Conservation (phyloP, 768 basidiomycete genomes). For the Porphyrellus cyaneotinctus region DNA sequence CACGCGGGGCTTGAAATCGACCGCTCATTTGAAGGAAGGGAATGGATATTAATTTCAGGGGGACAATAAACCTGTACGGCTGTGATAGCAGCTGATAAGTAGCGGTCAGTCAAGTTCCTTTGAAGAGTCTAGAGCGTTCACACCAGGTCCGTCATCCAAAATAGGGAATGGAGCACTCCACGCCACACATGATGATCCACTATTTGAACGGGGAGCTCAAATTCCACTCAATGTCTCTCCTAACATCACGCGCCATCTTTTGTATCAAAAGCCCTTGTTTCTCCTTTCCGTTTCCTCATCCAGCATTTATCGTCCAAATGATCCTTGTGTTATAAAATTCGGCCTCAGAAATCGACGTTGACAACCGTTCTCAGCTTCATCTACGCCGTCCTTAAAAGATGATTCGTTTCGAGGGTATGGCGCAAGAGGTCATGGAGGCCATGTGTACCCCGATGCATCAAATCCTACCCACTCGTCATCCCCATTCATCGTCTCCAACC, state of each 20-base stretch:
- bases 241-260: constrained; percentile 4
- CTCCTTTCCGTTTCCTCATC: background rate
- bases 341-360: background rate
- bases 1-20: background rate
- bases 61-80: background rate
- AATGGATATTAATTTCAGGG: constrained; percentile 4
- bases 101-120: background rate
- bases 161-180: constrained; percentile 20
- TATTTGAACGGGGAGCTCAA: constrained; percentile 23
- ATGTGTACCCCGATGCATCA: constrained; percentile 86
- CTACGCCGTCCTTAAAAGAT: constrained; percentile 33
- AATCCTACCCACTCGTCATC: constrained; percentile 46
- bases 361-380: background rate
- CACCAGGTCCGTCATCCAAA: constrained; percentile 22
- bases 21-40: background rate
- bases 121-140: constrained; percentile 17
- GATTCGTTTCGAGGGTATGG: constrained; percentile 76
- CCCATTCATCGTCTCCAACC: constrained; percentile 14
- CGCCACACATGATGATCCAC: constrained; percentile 21
- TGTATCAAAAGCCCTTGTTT: background rate
- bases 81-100: background rate
- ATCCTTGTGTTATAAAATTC: constrained; percentile 1
- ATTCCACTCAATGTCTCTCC: constrained; percentile 9
- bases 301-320: background rate
- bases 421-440: constrained; percentile 74